Evolutionary conservation across 164 flowering plant genomes (phyloP).

Genomic region (Chimonanthus praecox): DNA sequence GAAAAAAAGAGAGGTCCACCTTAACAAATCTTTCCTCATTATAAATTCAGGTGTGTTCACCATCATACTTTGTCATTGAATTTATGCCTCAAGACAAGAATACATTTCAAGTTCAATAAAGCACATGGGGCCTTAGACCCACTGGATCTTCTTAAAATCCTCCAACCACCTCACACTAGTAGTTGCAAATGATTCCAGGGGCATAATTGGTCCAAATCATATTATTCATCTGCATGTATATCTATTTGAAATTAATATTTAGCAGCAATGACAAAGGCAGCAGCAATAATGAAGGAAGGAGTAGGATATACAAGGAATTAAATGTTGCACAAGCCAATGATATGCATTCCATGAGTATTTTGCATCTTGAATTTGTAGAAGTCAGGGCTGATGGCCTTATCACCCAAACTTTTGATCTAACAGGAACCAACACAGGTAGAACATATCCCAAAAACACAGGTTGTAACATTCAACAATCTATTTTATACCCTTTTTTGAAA

Average conservation of each 20-base stretch:
- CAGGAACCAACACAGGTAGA: not conserved
- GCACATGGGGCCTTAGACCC: too few relatives aligned
- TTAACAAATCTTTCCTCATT: too few relatives aligned
- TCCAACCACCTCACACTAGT: too few relatives aligned
- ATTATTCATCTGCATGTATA: not conserved
- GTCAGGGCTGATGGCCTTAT: not conserved
- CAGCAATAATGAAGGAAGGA: too few relatives aligned
- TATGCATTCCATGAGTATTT: not conserved
- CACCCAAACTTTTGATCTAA: not conserved
- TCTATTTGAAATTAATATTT: not conserved
- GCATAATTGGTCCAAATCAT: not conserved
- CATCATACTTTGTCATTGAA: too few relatives aligned
- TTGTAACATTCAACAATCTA: not conserved
- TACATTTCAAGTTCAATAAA: too few relatives aligned
- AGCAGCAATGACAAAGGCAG: too few relatives aligned
- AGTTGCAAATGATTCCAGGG: not conserved
- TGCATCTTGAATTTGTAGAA: not conserved
- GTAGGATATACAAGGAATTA: not conserved
- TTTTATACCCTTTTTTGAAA: too few relatives aligned
- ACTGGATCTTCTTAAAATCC: too few relatives aligned
- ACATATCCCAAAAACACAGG: not conserved
- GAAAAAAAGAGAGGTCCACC: too few relatives aligned
- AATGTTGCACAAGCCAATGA: not conserved
- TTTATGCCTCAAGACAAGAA: too few relatives aligned
- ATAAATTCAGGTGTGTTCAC: too few relatives aligned